phyloP scores from a whole-genome alignment of 441 rosid species.

The Theobroma grandiflorum region DNA sequence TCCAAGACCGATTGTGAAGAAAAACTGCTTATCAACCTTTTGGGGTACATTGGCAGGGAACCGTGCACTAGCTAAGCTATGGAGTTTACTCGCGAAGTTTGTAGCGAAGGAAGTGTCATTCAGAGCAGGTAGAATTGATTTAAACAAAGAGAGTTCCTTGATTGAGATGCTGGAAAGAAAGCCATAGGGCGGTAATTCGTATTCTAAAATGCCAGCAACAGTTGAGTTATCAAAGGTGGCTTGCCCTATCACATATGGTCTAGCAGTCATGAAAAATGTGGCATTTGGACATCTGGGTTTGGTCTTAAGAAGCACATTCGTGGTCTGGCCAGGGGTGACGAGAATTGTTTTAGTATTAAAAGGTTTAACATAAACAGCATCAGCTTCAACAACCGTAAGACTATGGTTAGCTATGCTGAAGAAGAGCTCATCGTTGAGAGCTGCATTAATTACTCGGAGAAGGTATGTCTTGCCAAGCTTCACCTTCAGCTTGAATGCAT shows the following conservation, averaged over 20 bases:
- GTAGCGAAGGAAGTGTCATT: constrained; percentile 69
- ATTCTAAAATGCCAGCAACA: constrained; percentile 70
- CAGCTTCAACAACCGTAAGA: constrained; percentile 62
- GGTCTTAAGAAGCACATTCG: constrained; percentile 64
- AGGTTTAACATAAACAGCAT: constrained; percentile 75
- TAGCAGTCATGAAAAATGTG: constrained; percentile 65
- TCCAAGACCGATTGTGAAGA: constrained; percentile 71
- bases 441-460: constrained; percentile 72
- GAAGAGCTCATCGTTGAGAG: constrained; percentile 81
- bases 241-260: constrained; percentile 71
- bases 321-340: constrained; percentile 75
- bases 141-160: constrained; percentile 51
- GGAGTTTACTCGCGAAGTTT: constrained; percentile 53
- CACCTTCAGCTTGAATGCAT: constrained; percentile 72
- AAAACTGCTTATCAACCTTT: constrained; percentile 54
- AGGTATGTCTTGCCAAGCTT: constrained; percentile 70
- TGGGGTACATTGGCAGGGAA: constrained; percentile 76
- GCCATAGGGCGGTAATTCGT: constrained; percentile 41
- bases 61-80: constrained; percentile 52
- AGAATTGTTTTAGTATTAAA: constrained; percentile 59
- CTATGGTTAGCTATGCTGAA: constrained; percentile 76
- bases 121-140: constrained; percentile 63
- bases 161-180: constrained; percentile 30
- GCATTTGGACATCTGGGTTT: constrained; percentile 62
- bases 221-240: constrained; percentile 84